phyloP scores from a whole-genome alignment of 331 rosid genomes.

The Erythrophleum ivorense region DNA sequence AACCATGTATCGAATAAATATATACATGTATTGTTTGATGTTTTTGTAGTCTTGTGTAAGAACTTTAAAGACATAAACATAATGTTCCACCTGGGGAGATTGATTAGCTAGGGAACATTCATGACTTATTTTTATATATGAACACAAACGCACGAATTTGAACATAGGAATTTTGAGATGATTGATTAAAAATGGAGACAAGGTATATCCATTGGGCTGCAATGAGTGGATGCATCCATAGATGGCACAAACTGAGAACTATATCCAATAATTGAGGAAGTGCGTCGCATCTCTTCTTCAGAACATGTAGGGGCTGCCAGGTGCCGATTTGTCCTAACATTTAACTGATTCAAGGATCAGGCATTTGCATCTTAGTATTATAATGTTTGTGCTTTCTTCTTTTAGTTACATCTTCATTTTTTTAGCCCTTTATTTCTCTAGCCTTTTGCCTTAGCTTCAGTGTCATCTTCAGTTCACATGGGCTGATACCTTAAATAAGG shows the following conservation, averaged over 20 bases:
- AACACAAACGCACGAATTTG: conserved; percentile 2
- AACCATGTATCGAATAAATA: background rate
- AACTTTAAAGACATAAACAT: background rate
- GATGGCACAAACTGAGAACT: background rate
- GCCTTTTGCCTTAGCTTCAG: background rate
- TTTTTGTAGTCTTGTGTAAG: background rate
- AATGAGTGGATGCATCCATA: background rate
- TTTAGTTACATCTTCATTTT: background rate
- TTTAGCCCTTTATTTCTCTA: background rate
- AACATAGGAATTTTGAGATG: background rate
- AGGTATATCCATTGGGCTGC: background rate
- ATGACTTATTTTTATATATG: background rate
- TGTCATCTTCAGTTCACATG: background rate
- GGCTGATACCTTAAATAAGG: background rate
- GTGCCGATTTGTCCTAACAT: background rate
- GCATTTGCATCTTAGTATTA: background rate
- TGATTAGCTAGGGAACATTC: background rate
- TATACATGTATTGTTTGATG: background rate
- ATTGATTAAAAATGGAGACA: background rate
- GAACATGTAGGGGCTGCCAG: conserved; percentile 23
- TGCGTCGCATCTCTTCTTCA: background rate
- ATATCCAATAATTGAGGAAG: background rate
- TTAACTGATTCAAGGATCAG: background rate
- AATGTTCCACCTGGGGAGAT: background rate
- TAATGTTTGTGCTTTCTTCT: background rate